Percentiles rank a stretch among this genome's conserved stretches.
Conservation (phyloP, 176 grass and related monocot genomes). For the Oryza meridionalis region DNA sequence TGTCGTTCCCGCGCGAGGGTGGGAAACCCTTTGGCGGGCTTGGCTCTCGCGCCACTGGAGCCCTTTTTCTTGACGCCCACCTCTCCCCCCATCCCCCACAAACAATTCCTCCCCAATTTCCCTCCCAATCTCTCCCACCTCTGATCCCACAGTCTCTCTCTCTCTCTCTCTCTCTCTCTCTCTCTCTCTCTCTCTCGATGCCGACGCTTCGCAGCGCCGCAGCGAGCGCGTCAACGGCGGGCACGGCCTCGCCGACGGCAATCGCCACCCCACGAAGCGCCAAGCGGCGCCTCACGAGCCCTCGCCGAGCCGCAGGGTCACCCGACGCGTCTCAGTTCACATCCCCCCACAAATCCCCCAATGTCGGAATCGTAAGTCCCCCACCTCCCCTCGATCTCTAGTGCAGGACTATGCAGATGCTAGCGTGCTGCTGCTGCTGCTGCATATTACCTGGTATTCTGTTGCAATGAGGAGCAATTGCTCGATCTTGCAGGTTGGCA, state of each 20-base stretch:
- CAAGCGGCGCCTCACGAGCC: slow-evolving; percentile 47
- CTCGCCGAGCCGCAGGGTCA: slow-evolving; percentile 23
- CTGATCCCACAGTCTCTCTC: not conserved
- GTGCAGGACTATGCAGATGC: slow-evolving; percentile 14
- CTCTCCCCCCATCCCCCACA: not conserved
- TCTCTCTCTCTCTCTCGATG: slow-evolving; percentile 37
- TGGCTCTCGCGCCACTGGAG: slow-evolving; percentile 47
- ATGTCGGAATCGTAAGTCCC: slow-evolving; percentile 42
- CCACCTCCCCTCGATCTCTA: not conserved
- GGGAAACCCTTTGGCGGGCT: slow-evolving; percentile 50
- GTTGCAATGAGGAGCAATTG: slow-evolving; percentile 31
- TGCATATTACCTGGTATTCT: not conserved
- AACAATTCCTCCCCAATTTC: slow-evolving; percentile 16
- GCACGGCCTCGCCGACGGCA: slow-evolving; percentile 33
- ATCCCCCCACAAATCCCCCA: slow-evolving; percentile 34
- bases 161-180: too few relatives aligned
- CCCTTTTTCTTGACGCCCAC: slow-evolving; percentile 44
- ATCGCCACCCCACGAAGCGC: slow-evolving; percentile 46
- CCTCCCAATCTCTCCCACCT: not conserved
- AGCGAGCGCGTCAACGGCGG: slow-evolving; percentile 21
- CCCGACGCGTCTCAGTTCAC: slow-evolving; percentile 1
- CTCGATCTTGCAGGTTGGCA: slow-evolving; percentile 40
- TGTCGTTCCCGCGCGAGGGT: slow-evolving; percentile 52
- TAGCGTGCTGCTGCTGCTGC: too few relatives aligned
- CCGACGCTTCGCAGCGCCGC: slow-evolving; percentile 73